Evolutionary conservation across 352 stramenopile genomes (phyloP).

Genomic region (Phytophthora palmivora): DNA sequence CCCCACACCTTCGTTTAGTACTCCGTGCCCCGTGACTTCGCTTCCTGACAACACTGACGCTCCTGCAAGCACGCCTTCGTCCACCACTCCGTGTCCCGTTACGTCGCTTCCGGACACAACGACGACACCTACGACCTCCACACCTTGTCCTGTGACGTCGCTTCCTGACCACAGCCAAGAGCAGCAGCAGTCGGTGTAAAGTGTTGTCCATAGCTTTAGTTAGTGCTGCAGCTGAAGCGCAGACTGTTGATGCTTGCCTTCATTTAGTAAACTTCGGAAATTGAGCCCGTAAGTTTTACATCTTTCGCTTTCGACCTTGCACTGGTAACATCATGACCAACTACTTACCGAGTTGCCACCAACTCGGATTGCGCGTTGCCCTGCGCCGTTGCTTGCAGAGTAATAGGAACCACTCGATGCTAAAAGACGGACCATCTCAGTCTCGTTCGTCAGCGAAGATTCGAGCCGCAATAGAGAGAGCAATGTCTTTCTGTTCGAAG

Average conservation of each 20-base stretch:
- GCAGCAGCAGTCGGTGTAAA: constrained; percentile 26
- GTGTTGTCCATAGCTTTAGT: constrained; percentile 6
- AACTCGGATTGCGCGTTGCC: no score
- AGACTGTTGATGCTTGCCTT: constrained; percentile 6
- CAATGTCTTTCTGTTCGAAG: no score
- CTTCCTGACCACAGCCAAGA: constrained; percentile 22
- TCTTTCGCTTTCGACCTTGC: constrained; percentile 1
- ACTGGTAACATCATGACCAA: not conserved
- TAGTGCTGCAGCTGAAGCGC: constrained; percentile 7
- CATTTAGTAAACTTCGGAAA: constrained; percentile 25
- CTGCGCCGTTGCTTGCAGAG: no score
- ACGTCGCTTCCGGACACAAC: constrained; percentile 21
- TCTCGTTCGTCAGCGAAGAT: no score
- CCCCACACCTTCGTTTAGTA: no score
- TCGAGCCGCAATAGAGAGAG: no score
- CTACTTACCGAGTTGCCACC: not conserved
- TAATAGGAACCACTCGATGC: no score
- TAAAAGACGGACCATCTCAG: no score
- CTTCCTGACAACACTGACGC: constrained; percentile 6
- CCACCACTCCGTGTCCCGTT: constrained; percentile 13
- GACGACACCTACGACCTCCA: constrained; percentile 1
- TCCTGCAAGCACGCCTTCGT: not conserved
- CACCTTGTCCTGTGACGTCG: constrained; percentile 23
- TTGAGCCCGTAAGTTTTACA: constrained; percentile 21
- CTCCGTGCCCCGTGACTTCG: constrained; percentile 22